Evolutionary conservation across 495 filamentous ascomycete species (phyloP).

Genomic region (Letharia lupina): DNA sequence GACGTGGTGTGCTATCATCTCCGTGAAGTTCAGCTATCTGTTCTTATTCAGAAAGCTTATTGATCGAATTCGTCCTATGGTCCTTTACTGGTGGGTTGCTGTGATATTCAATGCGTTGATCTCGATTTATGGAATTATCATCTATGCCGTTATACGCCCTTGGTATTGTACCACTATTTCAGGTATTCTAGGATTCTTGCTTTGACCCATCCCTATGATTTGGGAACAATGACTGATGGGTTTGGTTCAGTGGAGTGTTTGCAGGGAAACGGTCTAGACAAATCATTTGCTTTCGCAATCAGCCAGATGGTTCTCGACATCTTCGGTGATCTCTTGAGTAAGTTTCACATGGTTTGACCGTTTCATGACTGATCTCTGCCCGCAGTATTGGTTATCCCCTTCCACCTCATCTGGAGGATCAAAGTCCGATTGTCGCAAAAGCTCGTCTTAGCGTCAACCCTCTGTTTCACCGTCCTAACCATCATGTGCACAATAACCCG

Average conservation of each 20-base stretch:
- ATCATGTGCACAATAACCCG: constrained; percentile 21
- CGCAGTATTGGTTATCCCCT: constrained; percentile 23
- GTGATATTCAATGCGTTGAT: constrained; percentile 16
- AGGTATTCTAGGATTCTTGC: constrained; percentile 6
- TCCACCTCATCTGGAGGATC: constrained; percentile 23
- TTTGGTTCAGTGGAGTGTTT: not conserved
- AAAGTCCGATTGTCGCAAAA: constrained; percentile 21
- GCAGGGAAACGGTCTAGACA: constrained; percentile 4
- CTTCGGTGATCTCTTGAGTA: constrained; percentile 23
- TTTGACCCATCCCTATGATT: not conserved
- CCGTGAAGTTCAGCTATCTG: constrained; percentile 27
- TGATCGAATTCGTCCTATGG: constrained; percentile 17
- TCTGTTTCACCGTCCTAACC: constrained; percentile 23
- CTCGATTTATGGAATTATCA: constrained; percentile 14
- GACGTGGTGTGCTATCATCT: constrained; percentile 20
- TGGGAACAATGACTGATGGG: not conserved
- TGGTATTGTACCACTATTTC: constrained; percentile 13
- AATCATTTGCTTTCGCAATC: constrained; percentile 7
- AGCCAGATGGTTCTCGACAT: constrained; percentile 21
- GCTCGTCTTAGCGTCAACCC: constrained; percentile 19
- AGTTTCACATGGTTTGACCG: not conserved
- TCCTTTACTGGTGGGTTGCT: constrained; percentile 24
- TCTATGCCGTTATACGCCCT: constrained; percentile 19
- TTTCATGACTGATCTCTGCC: not conserved
- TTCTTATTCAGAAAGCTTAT: constrained; percentile 24